Evolutionary conservation across 768 basidiomycete genomes (phyloP).

Genomic region (Agrocybe praecox): DNA sequence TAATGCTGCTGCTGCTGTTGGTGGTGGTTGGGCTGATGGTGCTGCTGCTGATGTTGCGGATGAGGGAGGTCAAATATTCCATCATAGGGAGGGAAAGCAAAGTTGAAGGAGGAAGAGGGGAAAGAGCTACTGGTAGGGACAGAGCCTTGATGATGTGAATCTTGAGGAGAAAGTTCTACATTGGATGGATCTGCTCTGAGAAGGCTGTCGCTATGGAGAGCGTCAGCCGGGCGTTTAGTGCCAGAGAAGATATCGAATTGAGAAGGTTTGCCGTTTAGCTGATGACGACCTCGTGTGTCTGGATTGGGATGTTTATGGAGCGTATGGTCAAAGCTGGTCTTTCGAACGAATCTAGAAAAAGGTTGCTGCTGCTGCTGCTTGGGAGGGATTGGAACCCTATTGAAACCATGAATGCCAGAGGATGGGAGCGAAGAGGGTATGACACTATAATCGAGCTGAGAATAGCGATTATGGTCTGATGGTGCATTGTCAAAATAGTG

Average conservation of each 20-base stretch:
- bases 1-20: constrained; percentile 1
- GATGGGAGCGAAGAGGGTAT: constrained; percentile 78
- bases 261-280: constrained; percentile 77
- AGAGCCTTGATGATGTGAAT: constrained; percentile 10
- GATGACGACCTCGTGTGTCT: constrained; percentile 70
- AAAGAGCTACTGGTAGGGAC: constrained; percentile 48
- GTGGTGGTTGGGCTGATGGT: constrained; percentile 2
- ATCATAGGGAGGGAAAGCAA: constrained; percentile 70
- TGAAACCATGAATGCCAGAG: constrained; percentile 63
- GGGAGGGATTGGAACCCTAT: constrained; percentile 36
- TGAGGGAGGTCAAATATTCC: constrained; percentile 57
- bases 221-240: constrained; percentile 79
- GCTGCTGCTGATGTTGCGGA: constrained; percentile 17
- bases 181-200: constrained; percentile 77
- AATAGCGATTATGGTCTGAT: constrained; percentile 10
- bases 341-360: constrained; percentile 86
- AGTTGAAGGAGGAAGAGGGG: constrained; percentile 72
- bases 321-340: constrained; percentile 95
- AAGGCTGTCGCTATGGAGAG: constrained; percentile 80
- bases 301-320: constrained; percentile 65
- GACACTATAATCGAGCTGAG: constrained; percentile 34
- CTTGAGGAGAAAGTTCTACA: constrained; percentile 37
- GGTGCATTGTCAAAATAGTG: constrained; percentile 18
- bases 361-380: constrained; percentile 39
- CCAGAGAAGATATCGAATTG: constrained; percentile 66